Evolutionary conservation across 495 filamentous ascomycete genomes (phyloP).

Genomic region (Talaromyces thailandensis): DNA sequence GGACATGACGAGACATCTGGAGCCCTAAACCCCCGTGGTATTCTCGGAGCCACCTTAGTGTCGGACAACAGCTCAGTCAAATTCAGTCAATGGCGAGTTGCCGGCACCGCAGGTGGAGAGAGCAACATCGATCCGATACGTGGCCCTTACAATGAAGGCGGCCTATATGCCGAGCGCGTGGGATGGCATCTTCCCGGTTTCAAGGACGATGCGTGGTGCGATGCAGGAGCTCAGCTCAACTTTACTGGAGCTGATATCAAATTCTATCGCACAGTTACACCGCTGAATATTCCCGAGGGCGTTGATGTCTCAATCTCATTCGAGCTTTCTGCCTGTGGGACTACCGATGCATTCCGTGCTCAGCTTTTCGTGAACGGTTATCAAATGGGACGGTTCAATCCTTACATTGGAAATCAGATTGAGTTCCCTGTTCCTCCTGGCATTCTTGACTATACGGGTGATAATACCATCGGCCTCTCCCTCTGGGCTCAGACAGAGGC

Average conservation of each 20-base stretch:
- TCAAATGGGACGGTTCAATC: conserved; percentile 41
- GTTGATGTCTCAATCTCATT: not conserved
- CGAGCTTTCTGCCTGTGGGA: conserved; percentile 33
- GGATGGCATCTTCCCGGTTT: not conserved
- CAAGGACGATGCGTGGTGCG: not conserved
- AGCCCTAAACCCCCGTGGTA: not conserved
- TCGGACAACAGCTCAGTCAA: not conserved
- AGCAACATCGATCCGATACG: not conserved
- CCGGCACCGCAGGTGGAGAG: not conserved
- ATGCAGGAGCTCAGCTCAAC: not conserved
- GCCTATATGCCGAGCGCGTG: not conserved
- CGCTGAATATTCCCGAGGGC: not conserved
- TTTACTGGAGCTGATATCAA: not conserved
- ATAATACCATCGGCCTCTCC: not conserved
- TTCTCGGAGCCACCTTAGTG: not conserved
- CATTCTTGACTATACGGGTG: conserved; percentile 34
- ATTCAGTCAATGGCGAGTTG: not conserved
- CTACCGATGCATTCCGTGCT: conserved; percentile 25
- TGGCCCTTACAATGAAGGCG: not conserved
- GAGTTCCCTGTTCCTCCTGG: conserved; percentile 41
- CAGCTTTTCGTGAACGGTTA: conserved; percentile 42
- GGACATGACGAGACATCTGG: not conserved
- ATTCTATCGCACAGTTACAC: not conserved
- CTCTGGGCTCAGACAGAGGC: not conserved
- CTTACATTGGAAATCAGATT: conserved; percentile 43